Conservation (phyloP, 2,329 filamentous ascomycete genomes). For the Sporothrix mexicana region DNA sequence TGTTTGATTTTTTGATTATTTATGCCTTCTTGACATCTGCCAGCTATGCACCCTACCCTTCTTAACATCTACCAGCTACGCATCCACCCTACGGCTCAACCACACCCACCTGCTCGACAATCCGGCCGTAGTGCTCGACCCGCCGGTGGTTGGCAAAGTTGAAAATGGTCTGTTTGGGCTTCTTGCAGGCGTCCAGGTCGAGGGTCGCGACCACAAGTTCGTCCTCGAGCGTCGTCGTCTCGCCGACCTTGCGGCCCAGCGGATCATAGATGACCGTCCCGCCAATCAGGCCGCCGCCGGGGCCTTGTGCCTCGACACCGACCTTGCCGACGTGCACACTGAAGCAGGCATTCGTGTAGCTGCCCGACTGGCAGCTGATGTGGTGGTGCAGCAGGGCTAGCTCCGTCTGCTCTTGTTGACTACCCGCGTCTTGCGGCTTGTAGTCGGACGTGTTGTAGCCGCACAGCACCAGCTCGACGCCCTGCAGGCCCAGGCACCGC, state of each 20-base stretch:
- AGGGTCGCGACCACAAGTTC: constrained; percentile 59
- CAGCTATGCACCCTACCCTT: constrained; percentile 36
- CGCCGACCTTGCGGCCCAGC: constrained; percentile 56
- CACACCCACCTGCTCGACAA: constrained; percentile 50
- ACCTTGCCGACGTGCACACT: constrained; percentile 55
- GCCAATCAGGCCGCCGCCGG: constrained; percentile 54
- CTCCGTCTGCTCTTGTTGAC: constrained; percentile 50
- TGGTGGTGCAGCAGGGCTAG: constrained; percentile 57
- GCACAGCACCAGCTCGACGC: constrained; percentile 50
- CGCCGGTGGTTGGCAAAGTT: constrained; percentile 52
- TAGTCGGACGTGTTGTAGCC: constrained; percentile 58
- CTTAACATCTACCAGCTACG: constrained; percentile 37
- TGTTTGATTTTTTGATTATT: not conserved
- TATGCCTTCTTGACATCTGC: no score
- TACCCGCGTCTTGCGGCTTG: constrained; percentile 49
- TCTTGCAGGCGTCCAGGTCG: constrained; percentile 54
- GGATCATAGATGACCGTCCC: constrained; percentile 56
- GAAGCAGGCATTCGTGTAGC: constrained; percentile 59
- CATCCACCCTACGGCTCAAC: constrained; percentile 38
- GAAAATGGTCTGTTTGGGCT: constrained; percentile 56
- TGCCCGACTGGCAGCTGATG: constrained; percentile 56
- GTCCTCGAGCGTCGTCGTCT: constrained; percentile 55
- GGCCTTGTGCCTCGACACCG: constrained; percentile 52
- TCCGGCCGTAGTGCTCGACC: constrained; percentile 51
- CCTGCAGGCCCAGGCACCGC: constrained; percentile 57